Conservation (phyloP, 148 eudicot genomes). For the Persicaria maculosa region DNA sequence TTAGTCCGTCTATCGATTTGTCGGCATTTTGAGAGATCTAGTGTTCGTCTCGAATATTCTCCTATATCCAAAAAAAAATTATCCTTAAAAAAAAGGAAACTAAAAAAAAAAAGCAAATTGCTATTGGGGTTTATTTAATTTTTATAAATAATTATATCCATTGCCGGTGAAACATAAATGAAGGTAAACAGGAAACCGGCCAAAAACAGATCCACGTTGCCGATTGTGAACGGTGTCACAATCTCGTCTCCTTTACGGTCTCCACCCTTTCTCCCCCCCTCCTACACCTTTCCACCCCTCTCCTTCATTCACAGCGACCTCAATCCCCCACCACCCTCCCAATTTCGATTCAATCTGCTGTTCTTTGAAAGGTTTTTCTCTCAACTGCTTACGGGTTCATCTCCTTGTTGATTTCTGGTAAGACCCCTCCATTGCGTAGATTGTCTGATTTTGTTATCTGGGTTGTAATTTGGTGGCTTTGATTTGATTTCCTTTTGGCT, state of each 20-base stretch:
- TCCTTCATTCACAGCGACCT: slow-evolving; percentile 5
- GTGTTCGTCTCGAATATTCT: no score
- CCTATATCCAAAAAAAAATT: no score
- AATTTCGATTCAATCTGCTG: neutral
- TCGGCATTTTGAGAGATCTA: no score
- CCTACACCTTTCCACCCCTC: slow-evolving; percentile 3
- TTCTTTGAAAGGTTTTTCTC: neutral
- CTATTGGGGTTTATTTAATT: neutral
- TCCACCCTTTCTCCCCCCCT: slow-evolving; percentile 4
- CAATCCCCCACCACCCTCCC: neutral
- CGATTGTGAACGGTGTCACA: neutral
- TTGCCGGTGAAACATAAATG: neutral
- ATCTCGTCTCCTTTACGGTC: slow-evolving; percentile 6
- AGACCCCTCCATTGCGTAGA: neutral
- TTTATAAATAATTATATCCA: neutral
- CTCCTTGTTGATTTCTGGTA: neutral
- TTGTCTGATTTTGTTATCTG: neutral
- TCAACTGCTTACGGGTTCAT: neutral
- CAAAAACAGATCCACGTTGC: slow-evolving; percentile 6
- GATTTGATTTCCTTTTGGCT: neutral
- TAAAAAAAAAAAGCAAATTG: neutral
- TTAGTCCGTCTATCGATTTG: no score
- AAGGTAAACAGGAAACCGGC: neutral
- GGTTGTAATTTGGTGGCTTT: slow-evolving; percentile 2
- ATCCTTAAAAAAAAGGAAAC: no score